Evolutionary conservation across 2,329 filamentous ascomycete species (phyloP).

Genomic region (Apiospora pterosperma): DNA sequence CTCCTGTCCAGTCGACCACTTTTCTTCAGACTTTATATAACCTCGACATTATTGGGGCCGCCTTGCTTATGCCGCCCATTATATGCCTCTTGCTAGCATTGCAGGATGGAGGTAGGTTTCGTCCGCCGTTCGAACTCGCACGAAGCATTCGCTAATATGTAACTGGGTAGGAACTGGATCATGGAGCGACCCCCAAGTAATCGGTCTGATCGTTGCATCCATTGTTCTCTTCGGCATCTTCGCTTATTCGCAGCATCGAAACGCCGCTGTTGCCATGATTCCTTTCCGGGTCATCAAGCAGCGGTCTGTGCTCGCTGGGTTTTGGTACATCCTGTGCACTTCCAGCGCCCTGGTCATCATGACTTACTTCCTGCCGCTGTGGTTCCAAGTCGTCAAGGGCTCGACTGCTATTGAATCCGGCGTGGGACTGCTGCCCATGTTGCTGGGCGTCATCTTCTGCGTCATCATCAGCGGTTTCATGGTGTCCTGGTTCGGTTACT

Average conservation of each 20-base stretch:
- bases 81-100: constrained; percentile 44
- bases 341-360: constrained; percentile 1
- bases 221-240: constrained; percentile 2
- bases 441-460: constrained; percentile 47
- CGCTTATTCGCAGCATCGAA: background rate
- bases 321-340: constrained; percentile 9
- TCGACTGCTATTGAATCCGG: constrained; percentile 51
- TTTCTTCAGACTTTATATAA: constrained; percentile 15
- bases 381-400: constrained; percentile 52
- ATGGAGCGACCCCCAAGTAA: background rate
- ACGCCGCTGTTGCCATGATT: background rate
- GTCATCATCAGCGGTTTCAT: constrained; percentile 40
- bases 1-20: constrained; percentile 10
- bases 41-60: constrained; percentile 25
- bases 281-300: background rate
- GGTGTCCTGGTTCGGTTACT: constrained; percentile 38
- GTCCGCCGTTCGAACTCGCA: background rate
- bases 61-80: constrained; percentile 30
- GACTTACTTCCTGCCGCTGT: constrained; percentile 34
- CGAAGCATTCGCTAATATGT: background rate
- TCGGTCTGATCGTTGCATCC: background rate
- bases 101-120: constrained; percentile 35
- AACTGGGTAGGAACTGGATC: constrained; percentile 8
- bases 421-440: constrained; percentile 51
- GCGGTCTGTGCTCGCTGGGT: constrained; percentile 4